Percentiles rank a stretch among this genome's conserved stretches.
Evolutionary conservation across 306 rosid genomes (phyloP).

Genomic region (Prunus campanulata): DNA sequence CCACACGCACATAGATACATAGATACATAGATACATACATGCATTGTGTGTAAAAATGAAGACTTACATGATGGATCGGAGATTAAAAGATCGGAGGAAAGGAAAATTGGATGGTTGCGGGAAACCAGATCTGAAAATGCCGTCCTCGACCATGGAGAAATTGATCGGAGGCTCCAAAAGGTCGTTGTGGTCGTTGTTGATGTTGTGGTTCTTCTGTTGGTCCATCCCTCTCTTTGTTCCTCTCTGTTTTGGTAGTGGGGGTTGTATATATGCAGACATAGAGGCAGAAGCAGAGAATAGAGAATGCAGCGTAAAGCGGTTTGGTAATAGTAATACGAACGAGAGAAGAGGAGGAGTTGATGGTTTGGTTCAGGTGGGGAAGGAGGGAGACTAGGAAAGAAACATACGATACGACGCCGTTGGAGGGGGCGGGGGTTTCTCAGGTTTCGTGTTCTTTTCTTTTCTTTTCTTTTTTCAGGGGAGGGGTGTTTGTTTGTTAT

Average conservation of each 20-base stretch:
- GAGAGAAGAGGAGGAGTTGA: neutral
- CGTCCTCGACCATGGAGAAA: slow-evolving; percentile 89
- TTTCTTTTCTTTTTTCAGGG: neutral
- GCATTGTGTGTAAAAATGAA: neutral
- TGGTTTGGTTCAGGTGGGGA: neutral
- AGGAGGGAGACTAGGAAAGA: neutral
- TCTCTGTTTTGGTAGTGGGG: neutral
- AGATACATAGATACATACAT: neutral
- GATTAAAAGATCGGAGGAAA: slow-evolving; percentile 66
- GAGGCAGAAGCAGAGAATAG: neutral
- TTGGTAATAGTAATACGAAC: neutral
- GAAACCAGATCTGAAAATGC: slow-evolving; percentile 82
- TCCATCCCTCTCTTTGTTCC: neutral
- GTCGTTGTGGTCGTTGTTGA: slow-evolving; percentile 26
- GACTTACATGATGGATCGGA: slow-evolving; percentile 76
- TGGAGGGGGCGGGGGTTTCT: neutral
- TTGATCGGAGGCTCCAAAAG: slow-evolving; percentile 68
- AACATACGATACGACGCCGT: neutral
- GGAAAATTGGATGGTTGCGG: slow-evolving; percentile 67
- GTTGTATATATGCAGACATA: neutral
- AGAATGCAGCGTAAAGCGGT: neutral
- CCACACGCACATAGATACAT: neutral
- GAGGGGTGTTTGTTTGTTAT: neutral
- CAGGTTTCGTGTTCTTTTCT: too few species aligned
- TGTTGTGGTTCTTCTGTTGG: neutral